These are phyloP conservation scores for Cladosporium velox DNA, from an alignment of 2,329 filamentous ascomycete species.

Conservation along the genomic window DNA sequence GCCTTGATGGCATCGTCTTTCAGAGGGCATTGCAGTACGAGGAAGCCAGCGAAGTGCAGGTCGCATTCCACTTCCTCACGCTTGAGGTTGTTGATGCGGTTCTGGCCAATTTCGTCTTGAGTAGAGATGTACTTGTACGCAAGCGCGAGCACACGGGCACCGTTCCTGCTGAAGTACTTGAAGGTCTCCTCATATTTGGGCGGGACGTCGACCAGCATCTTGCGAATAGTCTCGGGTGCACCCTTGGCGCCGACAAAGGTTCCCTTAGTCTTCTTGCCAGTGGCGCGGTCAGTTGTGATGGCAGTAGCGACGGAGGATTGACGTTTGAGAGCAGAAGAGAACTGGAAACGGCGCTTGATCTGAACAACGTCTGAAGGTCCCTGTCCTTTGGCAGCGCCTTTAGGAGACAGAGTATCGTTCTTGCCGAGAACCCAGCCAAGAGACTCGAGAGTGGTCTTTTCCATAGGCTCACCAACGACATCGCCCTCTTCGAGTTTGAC, in stretches of 20 bases:
- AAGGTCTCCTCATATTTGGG: conserved; percentile 94
- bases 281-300: conserved; percentile 68
- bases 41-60: conserved; percentile 87
- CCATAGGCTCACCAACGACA: conserved; percentile 97
- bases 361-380: conserved; percentile 76
- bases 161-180: conserved; percentile 96
- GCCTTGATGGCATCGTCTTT: conserved; percentile 95
- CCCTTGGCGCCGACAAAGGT: conserved; percentile 97
- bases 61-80: conserved; percentile 87
- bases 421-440: conserved; percentile 91
- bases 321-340: conserved; percentile 92
- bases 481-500: conserved; percentile 97
- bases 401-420: conserved; percentile 80
- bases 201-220: conserved; percentile 82
- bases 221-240: conserved; percentile 93
- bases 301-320: conserved; percentile 93
- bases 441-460: conserved; percentile 88
- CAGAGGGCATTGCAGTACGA: conserved; percentile 91
- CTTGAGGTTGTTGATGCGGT: conserved; percentile 89
- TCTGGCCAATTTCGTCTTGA: conserved; percentile 78
- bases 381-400: conserved; percentile 47
- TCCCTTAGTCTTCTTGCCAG: conserved; percentile 73
- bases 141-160: conserved; percentile 88
- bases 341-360: conserved; percentile 95
- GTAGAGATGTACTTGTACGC: conserved; percentile 88